Base-by-base conservation (phyloP, 108 stramenopile genomes). In the Seminavis robusta region DNA sequence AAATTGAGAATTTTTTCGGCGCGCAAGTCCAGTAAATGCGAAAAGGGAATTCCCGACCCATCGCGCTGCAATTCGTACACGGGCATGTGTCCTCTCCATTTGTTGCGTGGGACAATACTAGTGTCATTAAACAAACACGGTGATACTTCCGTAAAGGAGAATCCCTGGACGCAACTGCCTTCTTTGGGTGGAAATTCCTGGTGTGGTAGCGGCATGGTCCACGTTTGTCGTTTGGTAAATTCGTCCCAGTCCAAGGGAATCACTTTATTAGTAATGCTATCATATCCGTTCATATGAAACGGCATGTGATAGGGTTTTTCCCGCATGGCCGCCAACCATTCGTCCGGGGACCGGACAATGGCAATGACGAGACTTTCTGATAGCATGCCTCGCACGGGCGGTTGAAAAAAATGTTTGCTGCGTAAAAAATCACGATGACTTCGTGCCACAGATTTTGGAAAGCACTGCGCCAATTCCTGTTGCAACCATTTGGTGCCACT, bases 1-100 rank as follows among this genome's bases (percentile, higher is more conserved):
- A 80, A 80, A 33, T 84, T 79, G n/a, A 47, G 59, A 52, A 79
- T 84, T 47, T 84, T 84, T 30, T 62, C 82, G 13, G 73, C 61
- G 28, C 82, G 68, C 71, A 84, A 65, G 40, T 80, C 57, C 26
- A 84, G 48, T 51, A 84, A 76, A 54, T 77, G 77, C 7, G 38
- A 29, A 37, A 72, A 84, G 0, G 82, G 73, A 25, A 15, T 33
- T 6, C 76, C 78, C 23, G 56, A 28, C n/a, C 58, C 72, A 77
- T 77, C 73, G 30, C 73, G 59, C 40, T 47, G 61, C 72, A 84
- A 60, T 39, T 84, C 82, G 40, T 84, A 84, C 26, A 80, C 61
- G 0, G 78, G 79, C 43, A 77, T 59, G 41, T 77, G 72, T 33
- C 34, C 51, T 1, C 60, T 48, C 1, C 50, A 11, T 13, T 20